Conservation (phyloP, 257 asterid genomes). For the Nicotiana paniculata region DNA sequence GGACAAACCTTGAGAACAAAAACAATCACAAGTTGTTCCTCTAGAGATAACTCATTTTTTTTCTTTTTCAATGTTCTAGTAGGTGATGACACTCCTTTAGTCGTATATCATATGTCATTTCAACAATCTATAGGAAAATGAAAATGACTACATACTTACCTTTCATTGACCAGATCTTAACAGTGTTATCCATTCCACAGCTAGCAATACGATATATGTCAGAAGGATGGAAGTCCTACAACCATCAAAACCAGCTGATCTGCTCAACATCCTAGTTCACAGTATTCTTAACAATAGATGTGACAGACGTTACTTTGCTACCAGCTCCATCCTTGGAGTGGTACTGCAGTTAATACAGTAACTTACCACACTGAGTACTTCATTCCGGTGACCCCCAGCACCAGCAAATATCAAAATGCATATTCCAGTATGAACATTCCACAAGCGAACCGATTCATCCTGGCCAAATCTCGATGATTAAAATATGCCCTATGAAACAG, state of each 20-base stretch:
- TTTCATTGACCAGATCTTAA: conserved; percentile 97
- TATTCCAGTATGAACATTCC: conserved; percentile 97
- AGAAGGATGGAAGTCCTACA: conserved; percentile 95
- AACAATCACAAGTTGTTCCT: not conserved
- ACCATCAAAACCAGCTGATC: conserved; percentile 18
- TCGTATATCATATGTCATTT: not conserved
- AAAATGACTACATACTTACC: conserved; percentile 31
- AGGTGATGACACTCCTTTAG: not conserved
- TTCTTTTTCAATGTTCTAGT: not conserved
- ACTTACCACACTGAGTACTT: conserved; percentile 94
- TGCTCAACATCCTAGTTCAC: not conserved
- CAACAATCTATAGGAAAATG: not conserved
- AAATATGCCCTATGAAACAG: not conserved
- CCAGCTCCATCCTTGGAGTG: not conserved
- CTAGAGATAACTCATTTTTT: not conserved
- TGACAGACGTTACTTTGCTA: not conserved
- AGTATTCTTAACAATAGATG: not conserved
- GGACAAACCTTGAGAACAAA: not conserved
- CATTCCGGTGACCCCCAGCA: conserved; percentile 99
- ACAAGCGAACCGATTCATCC: conserved; percentile 98
- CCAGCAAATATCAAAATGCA: conserved; percentile 99
- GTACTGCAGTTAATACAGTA: not conserved
- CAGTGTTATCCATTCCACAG: conserved; percentile 99
- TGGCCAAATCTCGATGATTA: conserved; percentile 16
- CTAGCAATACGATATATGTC: conserved; percentile 88